Evolutionary conservation across 805 yeast genomes (phyloP).

Genomic region (Cyberlindnera nakhonratchasimensis): DNA sequence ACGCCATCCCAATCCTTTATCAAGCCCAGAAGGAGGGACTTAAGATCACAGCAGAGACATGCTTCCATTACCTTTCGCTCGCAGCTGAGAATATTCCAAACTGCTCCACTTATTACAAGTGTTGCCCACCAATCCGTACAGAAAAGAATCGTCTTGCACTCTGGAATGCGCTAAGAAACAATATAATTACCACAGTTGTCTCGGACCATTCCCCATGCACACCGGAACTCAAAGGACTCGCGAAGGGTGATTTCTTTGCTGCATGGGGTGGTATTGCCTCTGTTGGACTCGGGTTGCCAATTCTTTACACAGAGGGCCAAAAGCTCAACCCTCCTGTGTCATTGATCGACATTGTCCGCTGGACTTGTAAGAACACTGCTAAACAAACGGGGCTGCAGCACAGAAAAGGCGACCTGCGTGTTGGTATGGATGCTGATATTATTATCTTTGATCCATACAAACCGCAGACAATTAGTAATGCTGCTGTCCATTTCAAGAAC

Average conservation of each 20-base stretch:
- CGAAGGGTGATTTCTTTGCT: conserved; percentile 79
- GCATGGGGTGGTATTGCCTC: conserved; percentile 98
- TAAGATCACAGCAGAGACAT: conserved; percentile 84
- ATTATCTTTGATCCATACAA: conserved; percentile 70
- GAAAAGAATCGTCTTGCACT: conserved; percentile 65
- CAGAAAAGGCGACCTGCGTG: conserved; percentile 65
- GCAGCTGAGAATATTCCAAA: conserved; percentile 74
- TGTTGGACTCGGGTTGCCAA: conserved; percentile 85
- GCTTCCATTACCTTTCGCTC: conserved; percentile 85
- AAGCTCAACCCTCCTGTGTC: conserved; percentile 49
- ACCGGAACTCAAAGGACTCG: conserved; percentile 79
- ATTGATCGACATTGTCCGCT: conserved; percentile 60
- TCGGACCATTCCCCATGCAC: conserved; percentile 97
- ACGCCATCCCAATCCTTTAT: conserved; percentile 70
- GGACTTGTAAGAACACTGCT: conserved; percentile 86
- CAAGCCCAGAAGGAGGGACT: conserved; percentile 57
- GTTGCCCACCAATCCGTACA: conserved; percentile 92
- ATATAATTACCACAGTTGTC: conserved; percentile 77
- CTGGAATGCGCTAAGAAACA: conserved; percentile 73
- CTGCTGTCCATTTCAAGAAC: conserved; percentile 69
- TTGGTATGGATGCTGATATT: conserved; percentile 87
- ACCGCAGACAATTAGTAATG: conserved; percentile 47
- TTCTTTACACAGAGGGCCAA: conserved; percentile 71
- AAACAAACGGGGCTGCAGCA: conserved; percentile 75
- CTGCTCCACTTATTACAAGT: conserved; percentile 80